Percentiles rank a stretch among this genome's conserved stretches.
Evolutionary conservation across 306 rosid species (phyloP).

Genomic region (Lagenaria siceraria): DNA sequence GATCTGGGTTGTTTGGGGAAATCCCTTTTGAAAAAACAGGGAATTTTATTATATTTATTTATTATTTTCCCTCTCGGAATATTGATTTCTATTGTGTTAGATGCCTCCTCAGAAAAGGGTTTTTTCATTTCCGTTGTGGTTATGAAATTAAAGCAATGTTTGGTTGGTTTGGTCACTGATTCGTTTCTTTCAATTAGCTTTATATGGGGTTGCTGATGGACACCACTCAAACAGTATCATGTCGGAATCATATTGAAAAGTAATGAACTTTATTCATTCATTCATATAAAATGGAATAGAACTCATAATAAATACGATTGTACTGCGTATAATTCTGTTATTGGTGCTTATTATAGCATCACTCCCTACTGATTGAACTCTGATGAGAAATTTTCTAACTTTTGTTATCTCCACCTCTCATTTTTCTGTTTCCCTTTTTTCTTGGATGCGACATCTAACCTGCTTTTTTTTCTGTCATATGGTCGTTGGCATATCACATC

Average conservation of each 20-base stretch:
- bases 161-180: not conserved
- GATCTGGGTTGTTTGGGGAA: not conserved
- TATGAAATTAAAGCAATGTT: not conserved
- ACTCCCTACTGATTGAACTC: not conserved
- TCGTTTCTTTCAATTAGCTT: not conserved
- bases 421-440: not conserved
- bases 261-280: not conserved
- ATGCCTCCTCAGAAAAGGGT: not conserved
- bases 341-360: not conserved
- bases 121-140: not conserved
- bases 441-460: constrained; percentile 8
- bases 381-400: not conserved
- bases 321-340: not conserved
- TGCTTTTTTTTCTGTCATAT: not conserved
- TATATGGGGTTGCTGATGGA: constrained; percentile 6
- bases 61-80: not conserved
- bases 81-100: not conserved
- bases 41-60: not conserved
- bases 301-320: not conserved
- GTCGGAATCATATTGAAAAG: constrained; percentile 8
- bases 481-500: constrained; percentile 3
- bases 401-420: constrained; percentile 2
- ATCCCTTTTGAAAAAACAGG: not conserved
- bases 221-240: constrained; percentile 3
- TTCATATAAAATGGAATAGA: not conserved